These are phyloP conservation scores for Kondoa malvinella DNA, from an alignment of 768 basidiomycete genomes.

Conservation along the genomic window DNA sequence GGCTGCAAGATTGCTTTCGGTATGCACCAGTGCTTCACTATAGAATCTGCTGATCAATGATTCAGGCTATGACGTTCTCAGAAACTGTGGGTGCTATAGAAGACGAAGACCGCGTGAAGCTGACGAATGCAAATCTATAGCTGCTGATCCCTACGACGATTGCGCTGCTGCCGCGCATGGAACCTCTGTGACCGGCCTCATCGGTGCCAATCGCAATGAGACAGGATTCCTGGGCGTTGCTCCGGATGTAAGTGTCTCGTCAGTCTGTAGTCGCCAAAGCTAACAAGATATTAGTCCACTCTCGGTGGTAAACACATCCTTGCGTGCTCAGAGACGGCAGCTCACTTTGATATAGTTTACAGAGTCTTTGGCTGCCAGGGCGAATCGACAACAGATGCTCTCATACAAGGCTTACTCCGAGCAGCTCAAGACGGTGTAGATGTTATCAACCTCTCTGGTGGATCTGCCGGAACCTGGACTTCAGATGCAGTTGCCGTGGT, in stretches of 20 bases:
- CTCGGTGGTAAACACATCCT: not conserved
- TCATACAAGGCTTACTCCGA: not conserved
- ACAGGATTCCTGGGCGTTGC: slow-evolving; percentile 3
- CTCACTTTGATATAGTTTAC: slow-evolving; percentile 1
- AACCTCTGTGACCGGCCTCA: not conserved
- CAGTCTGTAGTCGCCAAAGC: not conserved
- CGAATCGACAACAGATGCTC: not conserved
- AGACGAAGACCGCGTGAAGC: too few relatives aligned
- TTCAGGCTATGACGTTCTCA: slow-evolving; percentile 1
- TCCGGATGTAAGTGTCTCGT: not conserved
- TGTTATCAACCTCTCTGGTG: not conserved
- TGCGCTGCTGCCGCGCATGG: slow-evolving; percentile 2
- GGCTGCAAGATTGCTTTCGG: slow-evolving; percentile 43
- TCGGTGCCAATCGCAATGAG: not conserved
- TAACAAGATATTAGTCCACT: not conserved
- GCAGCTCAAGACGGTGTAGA: not conserved
- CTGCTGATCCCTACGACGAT: slow-evolving; percentile 1
- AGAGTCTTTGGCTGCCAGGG: not conserved
- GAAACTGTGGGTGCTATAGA: not conserved
- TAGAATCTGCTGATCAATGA: not conserved
- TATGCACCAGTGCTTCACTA: slow-evolving; percentile 17
- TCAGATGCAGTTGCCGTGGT: not conserved
- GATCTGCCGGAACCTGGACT: not conserved
- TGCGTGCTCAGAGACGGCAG: not conserved
- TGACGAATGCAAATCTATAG: not conserved